Evolutionary conservation across 352 stramenopile genomes (phyloP), one percentile per base, ranked within the genome.

Genomic region (Globisporangium cylindrosporum): DNA sequence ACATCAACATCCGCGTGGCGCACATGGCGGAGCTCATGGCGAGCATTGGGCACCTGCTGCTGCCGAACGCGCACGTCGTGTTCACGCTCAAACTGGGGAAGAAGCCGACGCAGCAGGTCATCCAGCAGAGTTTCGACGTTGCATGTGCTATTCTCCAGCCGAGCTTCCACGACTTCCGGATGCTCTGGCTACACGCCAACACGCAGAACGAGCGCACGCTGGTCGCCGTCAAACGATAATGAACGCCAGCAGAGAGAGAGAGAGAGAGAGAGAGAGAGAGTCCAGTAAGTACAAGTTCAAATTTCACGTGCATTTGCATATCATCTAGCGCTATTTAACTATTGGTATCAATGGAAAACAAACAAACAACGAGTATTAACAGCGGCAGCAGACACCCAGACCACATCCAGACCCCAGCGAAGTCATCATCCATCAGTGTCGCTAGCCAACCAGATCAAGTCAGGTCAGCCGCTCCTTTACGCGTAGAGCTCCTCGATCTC

Each of bases 401-500:
- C 38, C 38, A 46, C 12, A 46, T 46, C 38, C 38, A 46, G 12
- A 46, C 38, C 38, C 38, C 15, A 46, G 14, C 38, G 38, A 1
- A 46, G 14, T 46, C 38, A 46, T 46, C 38, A 18, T 3, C 12
- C 15, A 46, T 46, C 38, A 14, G 12, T 46, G 38, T 46, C 12
- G 12, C 4, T 5, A 54, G 32, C 27, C 6, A 4, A 7, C 12
- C 15, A 20, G 43, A 18, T 49, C 41, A 49, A 9, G 8, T 8
- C 32, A 36, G 32, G 41, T 49, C 41, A 49, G 15, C 14, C 15
- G 15, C 41, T n/a, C 41, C 22, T 68, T 29, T 59, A 73, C 20
- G 62, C 68, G 71, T 98, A 98, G 69, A 98, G 82, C 32, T 69
- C 56, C 49, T 97, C 90, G 72, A 98, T 97, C 61, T 92, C 78